Evolutionary conservation across 345 rosid species (phyloP).

Genomic region (Raphanus raphanistrum): DNA sequence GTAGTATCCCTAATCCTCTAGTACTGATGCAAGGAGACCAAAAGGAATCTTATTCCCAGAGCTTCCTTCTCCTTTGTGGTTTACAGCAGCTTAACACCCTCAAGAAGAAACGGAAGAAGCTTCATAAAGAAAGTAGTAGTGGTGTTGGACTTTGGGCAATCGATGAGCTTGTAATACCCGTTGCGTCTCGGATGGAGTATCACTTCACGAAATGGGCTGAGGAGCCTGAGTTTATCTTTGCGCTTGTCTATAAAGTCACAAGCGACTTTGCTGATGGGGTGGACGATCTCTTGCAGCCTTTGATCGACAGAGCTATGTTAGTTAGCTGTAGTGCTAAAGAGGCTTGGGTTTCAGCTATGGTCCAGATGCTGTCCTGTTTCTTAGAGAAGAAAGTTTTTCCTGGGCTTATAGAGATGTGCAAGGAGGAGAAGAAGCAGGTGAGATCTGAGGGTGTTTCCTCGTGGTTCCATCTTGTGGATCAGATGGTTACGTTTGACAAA

Average conservation of each 20-base stretch:
- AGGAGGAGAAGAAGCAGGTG: conserved; percentile 51
- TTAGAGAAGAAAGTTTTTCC: conserved; percentile 55
- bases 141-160: conserved; percentile 58
- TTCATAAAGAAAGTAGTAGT: conserved; percentile 27
- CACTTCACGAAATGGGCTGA: conserved; percentile 75
- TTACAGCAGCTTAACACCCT: conserved; percentile 59
- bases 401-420: conserved; percentile 45
- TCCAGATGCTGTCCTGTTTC: conserved; percentile 60
- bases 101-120: conserved; percentile 51
- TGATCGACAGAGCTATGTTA: conserved; percentile 68
- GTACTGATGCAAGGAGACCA: conserved; percentile 56
- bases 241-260: conserved; percentile 61
- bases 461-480: conserved; percentile 83
- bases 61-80: conserved; percentile 68
- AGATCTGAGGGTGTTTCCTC: conserved; percentile 52
- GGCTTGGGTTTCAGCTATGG: conserved; percentile 85
- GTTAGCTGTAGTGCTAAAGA: conserved; percentile 67
- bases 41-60: conserved; percentile 54
- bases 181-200: conserved; percentile 69
- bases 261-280: conserved; percentile 65
- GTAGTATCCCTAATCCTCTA: conserved; percentile 56
- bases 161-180: conserved; percentile 69
- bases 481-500: conserved; percentile 65
- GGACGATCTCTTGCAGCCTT: conserved; percentile 75
- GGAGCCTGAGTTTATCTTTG: conserved; percentile 67